These are phyloP conservation scores for Sanghuangporus baumii DNA, from an alignment of 1,284 basidiomycete species.

Conservation along the genomic window DNA sequence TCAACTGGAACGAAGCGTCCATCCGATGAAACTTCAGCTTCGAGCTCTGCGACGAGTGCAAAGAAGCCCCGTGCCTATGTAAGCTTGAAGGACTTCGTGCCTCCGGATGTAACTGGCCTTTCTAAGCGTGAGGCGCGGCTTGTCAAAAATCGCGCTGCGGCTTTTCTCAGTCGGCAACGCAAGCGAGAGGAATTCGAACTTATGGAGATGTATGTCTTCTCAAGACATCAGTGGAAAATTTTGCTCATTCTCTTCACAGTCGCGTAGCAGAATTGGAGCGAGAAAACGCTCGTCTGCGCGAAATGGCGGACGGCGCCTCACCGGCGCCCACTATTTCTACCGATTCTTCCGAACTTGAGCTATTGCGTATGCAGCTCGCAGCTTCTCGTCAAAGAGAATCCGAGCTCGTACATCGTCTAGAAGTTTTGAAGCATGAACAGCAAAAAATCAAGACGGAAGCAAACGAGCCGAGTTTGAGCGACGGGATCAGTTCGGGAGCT, in stretches of 20 bases:
- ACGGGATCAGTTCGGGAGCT: conserved; percentile 6
- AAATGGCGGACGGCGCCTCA: conserved; percentile 33
- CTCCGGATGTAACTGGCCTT: conserved; percentile 83
- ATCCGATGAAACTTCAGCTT: not conserved
- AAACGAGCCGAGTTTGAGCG: conserved; percentile 28
- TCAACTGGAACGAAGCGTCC: not conserved
- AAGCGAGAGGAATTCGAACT: conserved; percentile 90
- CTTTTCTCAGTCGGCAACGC: conserved; percentile 84
- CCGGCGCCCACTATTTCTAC: not conserved
- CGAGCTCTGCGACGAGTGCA: not conserved
- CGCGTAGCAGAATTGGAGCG: conserved; percentile 65
- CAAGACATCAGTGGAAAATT: not conserved
- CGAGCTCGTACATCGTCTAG: conserved; percentile 56
- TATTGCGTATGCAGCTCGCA: conserved; percentile 57
- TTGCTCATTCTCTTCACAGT: conserved; percentile 18
- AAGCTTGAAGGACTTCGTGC: conserved; percentile 78
- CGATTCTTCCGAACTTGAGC: conserved; percentile 49
- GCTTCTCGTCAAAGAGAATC: conserved; percentile 61
- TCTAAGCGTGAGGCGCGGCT: conserved; percentile 86
- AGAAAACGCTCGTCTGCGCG: conserved; percentile 66
- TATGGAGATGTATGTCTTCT: conserved; percentile 73
- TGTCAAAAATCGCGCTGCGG: conserved; percentile 88
- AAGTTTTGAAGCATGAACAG: conserved; percentile 41
- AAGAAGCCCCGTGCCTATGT: conserved; percentile 58
- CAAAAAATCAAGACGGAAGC: conserved; percentile 22